These are phyloP conservation scores for Haplographium delicatum DNA, from an alignment of 495 filamentous ascomycete species.

Conservation along the genomic window DNA sequence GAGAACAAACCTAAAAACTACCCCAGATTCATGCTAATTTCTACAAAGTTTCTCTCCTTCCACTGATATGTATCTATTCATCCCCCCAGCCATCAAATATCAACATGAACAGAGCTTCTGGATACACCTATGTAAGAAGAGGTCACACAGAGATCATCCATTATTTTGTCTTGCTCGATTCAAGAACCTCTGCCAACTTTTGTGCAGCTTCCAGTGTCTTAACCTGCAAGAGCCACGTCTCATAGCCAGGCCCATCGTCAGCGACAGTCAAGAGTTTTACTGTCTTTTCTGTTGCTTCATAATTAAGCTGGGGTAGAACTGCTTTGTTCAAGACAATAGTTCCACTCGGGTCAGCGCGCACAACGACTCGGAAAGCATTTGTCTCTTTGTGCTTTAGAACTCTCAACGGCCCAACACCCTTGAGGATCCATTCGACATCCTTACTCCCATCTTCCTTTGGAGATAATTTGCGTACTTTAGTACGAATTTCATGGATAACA, in stretches of 20 bases:
- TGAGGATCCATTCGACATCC: conserved; percentile 48
- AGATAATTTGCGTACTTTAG: conserved; percentile 53
- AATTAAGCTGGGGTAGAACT: conserved; percentile 52
- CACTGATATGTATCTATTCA: background rate
- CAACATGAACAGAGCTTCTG: too few relatives aligned
- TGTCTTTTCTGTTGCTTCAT: conserved; percentile 48
- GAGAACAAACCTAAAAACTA: background rate
- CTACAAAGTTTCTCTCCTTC: background rate
- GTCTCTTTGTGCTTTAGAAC: conserved; percentile 63
- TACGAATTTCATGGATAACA: conserved; percentile 55
- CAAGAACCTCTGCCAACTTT: conserved; percentile 42
- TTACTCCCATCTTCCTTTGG: conserved; percentile 25
- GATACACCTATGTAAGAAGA: too few relatives aligned
- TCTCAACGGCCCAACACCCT: conserved; percentile 60
- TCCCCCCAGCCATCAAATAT: too few relatives aligned
- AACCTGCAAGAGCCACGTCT: conserved; percentile 61
- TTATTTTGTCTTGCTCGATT: conserved; percentile 35
- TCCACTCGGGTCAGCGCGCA: conserved; percentile 65
- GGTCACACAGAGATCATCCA: background rate
- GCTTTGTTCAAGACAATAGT: conserved; percentile 62
- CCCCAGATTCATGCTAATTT: conserved; percentile 1
- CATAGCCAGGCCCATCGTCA: conserved; percentile 43
- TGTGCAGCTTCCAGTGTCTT: conserved; percentile 45
- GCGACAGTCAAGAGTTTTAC: conserved; percentile 51
- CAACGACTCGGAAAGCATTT: conserved; percentile 54